Evolutionary conservation across 83 land plant species (phyloP).

Genomic region (Isoetes engelmannii): DNA sequence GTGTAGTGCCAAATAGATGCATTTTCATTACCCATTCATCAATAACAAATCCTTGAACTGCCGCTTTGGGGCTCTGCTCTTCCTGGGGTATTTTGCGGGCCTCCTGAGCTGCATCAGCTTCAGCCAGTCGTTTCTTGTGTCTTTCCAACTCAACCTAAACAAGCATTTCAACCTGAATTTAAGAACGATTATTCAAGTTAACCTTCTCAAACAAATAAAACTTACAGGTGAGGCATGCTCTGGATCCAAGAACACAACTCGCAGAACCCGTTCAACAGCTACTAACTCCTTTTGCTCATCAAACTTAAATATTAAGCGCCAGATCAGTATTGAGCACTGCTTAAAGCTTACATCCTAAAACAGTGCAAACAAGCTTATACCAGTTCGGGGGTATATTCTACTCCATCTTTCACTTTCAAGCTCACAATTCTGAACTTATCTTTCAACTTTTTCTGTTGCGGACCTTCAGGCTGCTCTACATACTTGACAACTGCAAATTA

Average conservation of each 20-base stretch:
- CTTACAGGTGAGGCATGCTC: conserved; percentile 67
- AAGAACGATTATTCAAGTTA: neutral
- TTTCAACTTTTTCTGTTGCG: conserved; percentile 46
- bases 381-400: conserved; percentile 77
- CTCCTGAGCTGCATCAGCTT: conserved; percentile 35
- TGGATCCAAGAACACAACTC: conserved; percentile 72
- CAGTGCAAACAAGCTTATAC: conserved; percentile 28
- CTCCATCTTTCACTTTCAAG: conserved; percentile 59
- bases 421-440: conserved; percentile 85
- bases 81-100: conserved; percentile 24
- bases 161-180: neutral
- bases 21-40: conserved; percentile 33
- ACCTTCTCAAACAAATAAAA: conserved; percentile 5
- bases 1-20: too few relatives aligned
- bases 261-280: conserved; percentile 62
- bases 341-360: neutral
- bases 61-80: neutral
- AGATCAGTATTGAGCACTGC: conserved; percentile 1
- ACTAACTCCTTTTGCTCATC: conserved; percentile 77
- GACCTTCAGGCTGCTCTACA: conserved; percentile 83
- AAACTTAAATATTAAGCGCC: conserved; percentile 41
- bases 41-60: conserved; percentile 15
- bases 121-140: conserved; percentile 28
- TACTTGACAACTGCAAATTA: conserved; percentile 67
- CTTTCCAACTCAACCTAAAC: conserved; percentile 24